These are phyloP conservation scores for Emmonsiellopsis sp. DNA, from an alignment of 2,329 filamentous ascomycete genomes.

Conservation along the genomic window DNA sequence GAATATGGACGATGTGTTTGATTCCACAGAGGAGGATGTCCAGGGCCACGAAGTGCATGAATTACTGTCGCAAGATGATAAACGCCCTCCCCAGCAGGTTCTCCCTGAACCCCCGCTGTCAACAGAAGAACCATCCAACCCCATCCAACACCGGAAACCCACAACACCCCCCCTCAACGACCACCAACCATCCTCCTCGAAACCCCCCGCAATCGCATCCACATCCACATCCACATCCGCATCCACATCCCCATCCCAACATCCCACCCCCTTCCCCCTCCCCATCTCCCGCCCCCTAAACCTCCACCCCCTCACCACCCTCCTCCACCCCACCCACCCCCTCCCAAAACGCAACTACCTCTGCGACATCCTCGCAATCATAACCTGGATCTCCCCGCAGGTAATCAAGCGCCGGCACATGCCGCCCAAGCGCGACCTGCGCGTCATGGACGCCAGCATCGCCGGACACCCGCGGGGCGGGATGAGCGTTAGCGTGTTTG, in stretches of 20 bases:
- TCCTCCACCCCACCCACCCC: constrained; percentile 9
- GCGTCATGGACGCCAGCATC: constrained; percentile 20
- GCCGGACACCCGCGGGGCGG: not conserved
- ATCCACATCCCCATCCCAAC: not conserved
- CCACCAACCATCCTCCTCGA: not conserved
- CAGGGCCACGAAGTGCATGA: not conserved
- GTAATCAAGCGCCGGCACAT: constrained; percentile 17
- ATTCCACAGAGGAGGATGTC: not conserved
- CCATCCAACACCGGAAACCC: not conserved
- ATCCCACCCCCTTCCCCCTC: not conserved
- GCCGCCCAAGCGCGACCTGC: constrained; percentile 22
- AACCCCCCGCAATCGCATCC: not conserved
- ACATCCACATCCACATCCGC: not conserved
- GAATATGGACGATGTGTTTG: not conserved
- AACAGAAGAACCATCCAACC: not conserved
- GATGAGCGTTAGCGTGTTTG: constrained; percentile 19
- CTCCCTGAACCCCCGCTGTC: too few relatives aligned
- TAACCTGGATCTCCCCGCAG: constrained; percentile 18
- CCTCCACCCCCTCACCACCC: constrained; percentile 12
- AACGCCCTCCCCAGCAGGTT: not conserved
- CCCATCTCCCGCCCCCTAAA: constrained; percentile 5
- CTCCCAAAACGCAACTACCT: constrained; percentile 18
- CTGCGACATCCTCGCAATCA: constrained; percentile 18
- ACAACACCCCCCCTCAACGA: not conserved
- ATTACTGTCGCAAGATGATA: not conserved